Conservation (phyloP, 1,284 basidiomycete species). For the Exobasidium rhododendri region DNA sequence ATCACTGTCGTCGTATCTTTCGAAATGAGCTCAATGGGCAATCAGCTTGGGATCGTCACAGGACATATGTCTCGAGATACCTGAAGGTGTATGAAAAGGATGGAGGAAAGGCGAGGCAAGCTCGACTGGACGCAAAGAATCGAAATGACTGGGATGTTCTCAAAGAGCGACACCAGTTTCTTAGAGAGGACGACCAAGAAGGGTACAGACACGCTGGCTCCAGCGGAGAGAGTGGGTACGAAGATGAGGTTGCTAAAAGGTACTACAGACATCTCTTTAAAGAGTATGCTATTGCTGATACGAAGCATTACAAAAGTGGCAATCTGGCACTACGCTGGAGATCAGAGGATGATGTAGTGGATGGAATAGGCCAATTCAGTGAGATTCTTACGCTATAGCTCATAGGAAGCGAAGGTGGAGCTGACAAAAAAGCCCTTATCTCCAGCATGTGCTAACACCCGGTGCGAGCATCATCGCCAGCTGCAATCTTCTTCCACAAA, state of each 20-base stretch:
- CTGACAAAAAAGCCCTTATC: not conserved
- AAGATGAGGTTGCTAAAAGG: conserved; percentile 13
- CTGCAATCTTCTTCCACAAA: not conserved
- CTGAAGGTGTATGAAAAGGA: conserved; percentile 2
- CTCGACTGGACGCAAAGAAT: not conserved
- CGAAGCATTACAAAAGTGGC: conserved; percentile 21
- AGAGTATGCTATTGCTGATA: conserved; percentile 23
- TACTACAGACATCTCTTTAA: conserved; percentile 23
- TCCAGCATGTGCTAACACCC: conserved; percentile 7
- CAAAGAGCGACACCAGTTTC: conserved; percentile 17
- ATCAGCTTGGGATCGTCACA: conserved; percentile 2
- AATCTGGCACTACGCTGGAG: conserved; percentile 21
- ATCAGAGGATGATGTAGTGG: conserved; percentile 18
- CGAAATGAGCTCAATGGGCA: not conserved
- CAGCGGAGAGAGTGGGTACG: not conserved
- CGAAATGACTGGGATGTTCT: conserved; percentile 14
- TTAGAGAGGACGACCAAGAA: conserved; percentile 13
- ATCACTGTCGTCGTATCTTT: not conserved
- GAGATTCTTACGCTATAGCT: not conserved
- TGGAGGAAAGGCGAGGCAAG: conserved; percentile 3
- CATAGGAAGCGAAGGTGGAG: too few relatives aligned
- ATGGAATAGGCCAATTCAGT: conserved; percentile 21
- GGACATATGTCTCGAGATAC: not conserved
- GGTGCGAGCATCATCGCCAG: not conserved
- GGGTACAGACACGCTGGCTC: not conserved